Conservation (phyloP, 352 stramenopile species). For the Globisporangium splendens region DNA sequence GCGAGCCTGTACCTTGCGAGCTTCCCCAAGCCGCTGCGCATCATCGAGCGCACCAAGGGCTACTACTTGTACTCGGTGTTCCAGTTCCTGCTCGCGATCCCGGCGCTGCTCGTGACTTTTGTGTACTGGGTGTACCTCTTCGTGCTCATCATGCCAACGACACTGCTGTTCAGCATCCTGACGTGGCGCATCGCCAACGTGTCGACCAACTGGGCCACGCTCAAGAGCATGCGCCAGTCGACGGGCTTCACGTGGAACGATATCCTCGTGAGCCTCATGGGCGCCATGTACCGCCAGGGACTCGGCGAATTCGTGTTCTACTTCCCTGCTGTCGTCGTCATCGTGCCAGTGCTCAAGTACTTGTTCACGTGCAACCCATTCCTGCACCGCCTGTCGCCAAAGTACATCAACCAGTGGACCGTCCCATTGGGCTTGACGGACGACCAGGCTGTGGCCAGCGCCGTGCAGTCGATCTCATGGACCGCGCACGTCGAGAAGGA, state of each 20-base stretch:
- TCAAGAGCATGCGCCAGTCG: constrained; percentile 27
- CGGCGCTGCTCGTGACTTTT: too few relatives aligned
- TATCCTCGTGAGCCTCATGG: constrained; percentile 21
- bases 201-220: constrained; percentile 21
- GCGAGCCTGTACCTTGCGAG: constrained; percentile 17
- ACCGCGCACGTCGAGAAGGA: constrained; percentile 1
- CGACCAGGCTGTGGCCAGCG: constrained; percentile 5
- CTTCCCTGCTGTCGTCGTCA: constrained; percentile 27
- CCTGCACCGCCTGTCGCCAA: constrained; percentile 28
- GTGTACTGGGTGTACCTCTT: constrained; percentile 12
- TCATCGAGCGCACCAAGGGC: too few relatives aligned
- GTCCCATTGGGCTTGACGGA: constrained; percentile 27
- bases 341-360: constrained; percentile 39
- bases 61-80: too few relatives aligned
- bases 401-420: constrained; percentile 35
- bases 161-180: constrained; percentile 20
- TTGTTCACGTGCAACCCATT: constrained; percentile 37
- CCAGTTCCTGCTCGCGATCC: too few relatives aligned
- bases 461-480: constrained; percentile 7
- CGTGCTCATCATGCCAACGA: constrained; percentile 18
- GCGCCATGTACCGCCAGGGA: constrained; percentile 33
- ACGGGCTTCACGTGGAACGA: constrained; percentile 34
- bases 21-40: constrained; percentile 10
- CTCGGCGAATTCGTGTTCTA: constrained; percentile 29
- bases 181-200: constrained; percentile 28